Percentiles rank a stretch among this genome's conserved stretches.
Conservation (phyloP, 129 eudicot species). For the Centrapalus pauciflorus region DNA sequence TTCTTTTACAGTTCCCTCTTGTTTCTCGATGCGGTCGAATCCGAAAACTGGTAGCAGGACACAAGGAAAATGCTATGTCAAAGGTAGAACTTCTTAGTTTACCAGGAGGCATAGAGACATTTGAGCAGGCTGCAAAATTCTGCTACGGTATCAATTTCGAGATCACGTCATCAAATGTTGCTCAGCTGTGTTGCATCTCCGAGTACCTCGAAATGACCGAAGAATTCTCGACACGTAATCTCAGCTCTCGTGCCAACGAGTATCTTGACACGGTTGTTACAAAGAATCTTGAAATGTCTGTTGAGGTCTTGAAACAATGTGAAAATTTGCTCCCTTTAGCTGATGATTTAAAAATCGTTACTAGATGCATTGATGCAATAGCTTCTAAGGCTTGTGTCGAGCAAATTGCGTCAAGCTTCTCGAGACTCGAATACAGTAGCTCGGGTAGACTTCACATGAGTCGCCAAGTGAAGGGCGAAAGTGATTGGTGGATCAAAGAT, state of each 20-base stretch:
- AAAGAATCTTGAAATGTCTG: conserved; percentile 86
- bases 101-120: conserved; percentile 86
- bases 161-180: conserved; percentile 81
- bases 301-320: conserved; percentile 78
- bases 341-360: conserved; percentile 64
- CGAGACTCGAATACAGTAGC: conserved; percentile 87
- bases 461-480: conserved; percentile 62
- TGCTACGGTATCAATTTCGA: conserved; percentile 93
- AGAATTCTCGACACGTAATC: conserved; percentile 66
- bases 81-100: conserved; percentile 68
- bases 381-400: conserved; percentile 96
- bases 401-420: conserved; percentile 91
- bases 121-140: conserved; percentile 95
- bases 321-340: conserved; percentile 86
- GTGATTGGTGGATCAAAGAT: conserved; percentile 99
- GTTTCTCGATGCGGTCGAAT: conserved; percentile 90
- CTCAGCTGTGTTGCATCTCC: conserved; percentile 73
- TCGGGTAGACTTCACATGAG: conserved; percentile 92
- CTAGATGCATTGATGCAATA: conserved; percentile 76
- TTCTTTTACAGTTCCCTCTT: conserved; percentile 73
- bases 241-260: conserved; percentile 71
- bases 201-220: conserved; percentile 97
- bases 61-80: conserved; percentile 64
- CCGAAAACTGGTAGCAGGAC: conserved; percentile 69
- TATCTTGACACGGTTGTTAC: conserved; percentile 72